phyloP scores from a whole-genome alignment of 139 green algal species.

The Coccomyxa sp. region DNA sequence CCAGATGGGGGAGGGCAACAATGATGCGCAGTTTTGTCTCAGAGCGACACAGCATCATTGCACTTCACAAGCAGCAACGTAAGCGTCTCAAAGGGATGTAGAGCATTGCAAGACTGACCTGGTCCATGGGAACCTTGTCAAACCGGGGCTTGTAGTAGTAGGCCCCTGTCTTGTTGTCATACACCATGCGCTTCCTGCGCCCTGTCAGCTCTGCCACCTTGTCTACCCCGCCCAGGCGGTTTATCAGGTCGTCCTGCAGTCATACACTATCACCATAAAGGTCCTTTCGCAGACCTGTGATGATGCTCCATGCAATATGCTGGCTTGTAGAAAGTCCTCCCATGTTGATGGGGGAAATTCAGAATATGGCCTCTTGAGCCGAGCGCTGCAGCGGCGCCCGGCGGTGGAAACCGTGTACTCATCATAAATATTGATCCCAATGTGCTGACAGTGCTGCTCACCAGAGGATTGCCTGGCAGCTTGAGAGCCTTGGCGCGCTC shows the following conservation, averaged over 20 bases:
- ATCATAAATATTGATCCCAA: background rate
- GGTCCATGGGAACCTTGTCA: conserved; percentile 17
- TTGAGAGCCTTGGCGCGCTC: conserved; percentile 13
- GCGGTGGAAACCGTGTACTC: too few relatives aligned
- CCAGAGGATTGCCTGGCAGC: conserved; percentile 51
- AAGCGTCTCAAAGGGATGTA: too few relatives aligned
- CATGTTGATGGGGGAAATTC: too few relatives aligned
- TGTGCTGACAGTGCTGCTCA: conserved; percentile 5
- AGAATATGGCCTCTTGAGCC: too few relatives aligned
- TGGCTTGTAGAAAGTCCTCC: too few relatives aligned
- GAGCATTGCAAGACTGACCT: conserved; percentile 10
- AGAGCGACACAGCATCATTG: too few relatives aligned
- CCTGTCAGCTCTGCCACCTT: conserved; percentile 71
- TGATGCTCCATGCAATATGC: too few relatives aligned
- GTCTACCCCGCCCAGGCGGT: conserved; percentile 47
- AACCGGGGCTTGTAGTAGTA: conserved; percentile 31
- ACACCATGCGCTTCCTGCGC: conserved; percentile 45
- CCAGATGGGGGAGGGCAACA: too few relatives aligned
- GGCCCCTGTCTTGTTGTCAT: conserved; percentile 12
- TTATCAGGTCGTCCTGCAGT: conserved; percentile 61
- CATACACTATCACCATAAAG: too few relatives aligned
- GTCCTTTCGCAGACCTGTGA: background rate
- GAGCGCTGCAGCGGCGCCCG: too few relatives aligned
- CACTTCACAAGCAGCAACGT: too few relatives aligned
- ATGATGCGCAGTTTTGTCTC: too few relatives aligned